These are phyloP conservation scores for Russula sp. DNA, from an alignment of 768 basidiomycete genomes.

Conservation along the genomic window DNA sequence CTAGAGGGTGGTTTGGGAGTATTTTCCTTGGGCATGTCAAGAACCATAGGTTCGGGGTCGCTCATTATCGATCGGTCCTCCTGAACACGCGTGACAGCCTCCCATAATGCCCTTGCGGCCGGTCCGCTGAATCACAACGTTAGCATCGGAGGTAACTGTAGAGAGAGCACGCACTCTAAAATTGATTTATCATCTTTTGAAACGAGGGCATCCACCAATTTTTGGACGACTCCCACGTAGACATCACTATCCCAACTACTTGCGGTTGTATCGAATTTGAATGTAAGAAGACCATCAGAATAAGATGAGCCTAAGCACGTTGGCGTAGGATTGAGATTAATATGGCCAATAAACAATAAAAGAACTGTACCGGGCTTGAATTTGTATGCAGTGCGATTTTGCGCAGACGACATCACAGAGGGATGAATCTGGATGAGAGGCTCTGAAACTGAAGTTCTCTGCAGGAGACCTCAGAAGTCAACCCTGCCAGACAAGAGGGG, in stretches of 20 bases:
- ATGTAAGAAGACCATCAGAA: conserved; percentile 3
- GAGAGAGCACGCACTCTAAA: conserved; percentile 1
- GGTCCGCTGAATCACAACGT: neutral
- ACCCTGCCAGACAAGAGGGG: neutral
- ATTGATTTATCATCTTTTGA: neutral
- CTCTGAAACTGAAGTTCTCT: neutral
- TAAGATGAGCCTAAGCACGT: neutral
- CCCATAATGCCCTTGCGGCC: conserved; percentile 12
- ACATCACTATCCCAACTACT: neutral
- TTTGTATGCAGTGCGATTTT: neutral
- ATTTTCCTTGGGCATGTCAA: neutral
- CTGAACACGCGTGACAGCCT: neutral
- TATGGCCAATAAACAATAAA: neutral
- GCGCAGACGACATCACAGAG: neutral
- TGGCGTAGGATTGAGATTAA: neutral
- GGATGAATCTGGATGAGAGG: conserved; percentile 8
- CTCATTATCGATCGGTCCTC: neutral
- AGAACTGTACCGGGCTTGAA: conserved; percentile 9
- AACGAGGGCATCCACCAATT: neutral
- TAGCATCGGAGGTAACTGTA: neutral
- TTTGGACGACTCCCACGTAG: neutral
- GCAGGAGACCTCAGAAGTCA: neutral
- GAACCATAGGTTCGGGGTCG: neutral
- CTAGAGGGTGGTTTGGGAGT: neutral
- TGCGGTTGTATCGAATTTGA: conserved; percentile 9